These are phyloP conservation scores for Chlamydomonas applanata DNA, from an alignment of 139 green algal genomes.

Conservation along the genomic window DNA sequence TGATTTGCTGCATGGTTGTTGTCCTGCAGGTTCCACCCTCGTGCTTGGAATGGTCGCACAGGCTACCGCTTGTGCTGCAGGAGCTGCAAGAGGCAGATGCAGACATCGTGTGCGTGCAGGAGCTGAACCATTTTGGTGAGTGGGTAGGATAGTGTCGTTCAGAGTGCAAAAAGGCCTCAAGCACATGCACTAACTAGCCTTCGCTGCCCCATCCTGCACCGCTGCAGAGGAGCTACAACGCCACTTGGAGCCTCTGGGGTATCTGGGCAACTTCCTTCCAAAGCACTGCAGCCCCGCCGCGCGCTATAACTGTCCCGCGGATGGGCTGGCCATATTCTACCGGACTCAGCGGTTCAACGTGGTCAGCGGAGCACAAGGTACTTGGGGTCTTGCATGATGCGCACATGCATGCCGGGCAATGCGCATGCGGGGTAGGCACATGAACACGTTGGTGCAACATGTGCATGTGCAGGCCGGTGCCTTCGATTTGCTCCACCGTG, in stretches of 20 bases:
- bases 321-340: slow-evolving; percentile 60
- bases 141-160: no score
- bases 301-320: slow-evolving; percentile 38
- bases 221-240: slow-evolving; percentile 28
- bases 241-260: slow-evolving; percentile 26
- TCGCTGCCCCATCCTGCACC: no score
- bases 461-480: no score
- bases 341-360: slow-evolving; percentile 34
- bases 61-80: slow-evolving; percentile 44
- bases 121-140: slow-evolving; percentile 58
- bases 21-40: slow-evolving; percentile 17
- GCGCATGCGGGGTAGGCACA: no score
- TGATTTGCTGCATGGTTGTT: not conserved
- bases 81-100: slow-evolving; percentile 49
- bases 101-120: slow-evolving; percentile 65
- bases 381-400: no score
- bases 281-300: slow-evolving; percentile 49
- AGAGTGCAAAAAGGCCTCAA: not conserved
- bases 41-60: slow-evolving; percentile 38
- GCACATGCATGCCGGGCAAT: no score
- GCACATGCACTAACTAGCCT: not conserved
- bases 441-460: no score
- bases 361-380: not conserved
- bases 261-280: slow-evolving; percentile 34
- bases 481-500: no score